phyloP scores from a whole-genome alignment of 148 eudicot species.

The Polygonum maritimum region DNA sequence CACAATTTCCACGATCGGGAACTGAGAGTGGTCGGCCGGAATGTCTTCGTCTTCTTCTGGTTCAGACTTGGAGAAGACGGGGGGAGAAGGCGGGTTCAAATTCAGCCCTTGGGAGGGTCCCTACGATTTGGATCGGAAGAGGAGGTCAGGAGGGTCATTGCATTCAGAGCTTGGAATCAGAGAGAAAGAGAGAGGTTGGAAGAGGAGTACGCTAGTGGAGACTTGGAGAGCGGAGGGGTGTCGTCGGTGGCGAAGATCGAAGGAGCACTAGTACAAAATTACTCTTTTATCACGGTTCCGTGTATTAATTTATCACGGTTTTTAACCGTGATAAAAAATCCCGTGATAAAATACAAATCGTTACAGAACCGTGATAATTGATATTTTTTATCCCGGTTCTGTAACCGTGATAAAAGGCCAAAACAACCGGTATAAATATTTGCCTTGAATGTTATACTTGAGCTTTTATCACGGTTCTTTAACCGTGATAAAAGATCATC shows the following conservation, averaged over 20 bases:
- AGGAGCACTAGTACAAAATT: slow-evolving; percentile 6
- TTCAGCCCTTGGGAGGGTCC: slow-evolving; percentile 23
- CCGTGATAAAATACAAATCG: too few species aligned
- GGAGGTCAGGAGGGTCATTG: slow-evolving; percentile 59
- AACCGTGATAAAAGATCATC: too few species aligned
- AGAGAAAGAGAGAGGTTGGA: slow-evolving; percentile 30
- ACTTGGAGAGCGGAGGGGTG: slow-evolving; percentile 61
- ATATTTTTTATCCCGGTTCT: too few species aligned
- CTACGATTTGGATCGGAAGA: slow-evolving; percentile 76
- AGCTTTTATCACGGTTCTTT: too few species aligned
- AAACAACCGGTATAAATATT: too few species aligned
- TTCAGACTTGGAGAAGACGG: slow-evolving; percentile 16
- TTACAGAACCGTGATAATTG: too few species aligned
- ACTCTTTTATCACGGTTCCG: too few species aligned
- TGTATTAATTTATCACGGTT: too few species aligned
- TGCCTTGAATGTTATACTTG: too few species aligned
- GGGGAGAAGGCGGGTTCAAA: slow-evolving; percentile 24
- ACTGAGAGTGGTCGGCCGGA: slow-evolving; percentile 12
- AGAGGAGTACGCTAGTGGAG: slow-evolving; percentile 79
- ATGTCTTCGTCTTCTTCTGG: slow-evolving; percentile 13
- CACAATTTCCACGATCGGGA: slow-evolving; percentile 37
- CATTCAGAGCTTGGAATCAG: not conserved
- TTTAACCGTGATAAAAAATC: too few species aligned
- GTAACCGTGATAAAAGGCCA: too few species aligned
- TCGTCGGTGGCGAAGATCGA: slow-evolving; percentile 66